Base-by-base conservation (phyloP, 208 protist genomes). In the Leishmania aethiopica region DNA sequence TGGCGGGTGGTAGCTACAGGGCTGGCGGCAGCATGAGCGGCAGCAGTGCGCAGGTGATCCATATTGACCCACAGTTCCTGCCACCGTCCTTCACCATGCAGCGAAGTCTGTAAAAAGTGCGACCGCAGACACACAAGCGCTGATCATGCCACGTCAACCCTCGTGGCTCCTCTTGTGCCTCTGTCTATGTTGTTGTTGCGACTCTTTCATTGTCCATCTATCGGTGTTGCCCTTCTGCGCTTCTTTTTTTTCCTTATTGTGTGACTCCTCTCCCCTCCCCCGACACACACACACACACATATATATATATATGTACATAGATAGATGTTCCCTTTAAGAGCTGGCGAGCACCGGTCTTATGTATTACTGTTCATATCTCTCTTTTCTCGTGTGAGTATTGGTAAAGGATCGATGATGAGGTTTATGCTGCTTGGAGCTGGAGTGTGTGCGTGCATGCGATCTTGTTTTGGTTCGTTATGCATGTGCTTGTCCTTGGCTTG, bases 121-220 rank as follows among this genome's bases (percentile, higher is more conserved):
- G 22, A 57, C 49, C 75, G 62, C 40, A 1, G 45, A 42, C 55
- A 47, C 22, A 25, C 45, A 51, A 11, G 76, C 25, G 42, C n/a
- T 81, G 64, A 25, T 45, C 45, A n/a, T 55, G 60, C 7, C 73
- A 74, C 49, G 19, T 19, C 59, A 17, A 45, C 66, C 25, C 73
- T 72, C n/a, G 69, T 47, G 72, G 37, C 69, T 80, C 72, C 77
- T 79, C 76, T 67, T 87, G 55, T 45, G 49, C 80, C 42, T 11
- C 78, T 69, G 28, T 75, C 79, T 79, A 35, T 82, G 8, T 69
- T 77, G 28, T 66, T 74, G 57, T 47, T 83, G 3, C 62, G 35
- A 13, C 53, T 62, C 45, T 75, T 66, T 49, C 47, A n/a, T 78
- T 32, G 10, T 66, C 51, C 51, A 78, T 62, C 37, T 64, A 49